phyloP scores from a whole-genome alignment of 139 green algal genomes.

The Monoraphidium neglectum region DNA sequence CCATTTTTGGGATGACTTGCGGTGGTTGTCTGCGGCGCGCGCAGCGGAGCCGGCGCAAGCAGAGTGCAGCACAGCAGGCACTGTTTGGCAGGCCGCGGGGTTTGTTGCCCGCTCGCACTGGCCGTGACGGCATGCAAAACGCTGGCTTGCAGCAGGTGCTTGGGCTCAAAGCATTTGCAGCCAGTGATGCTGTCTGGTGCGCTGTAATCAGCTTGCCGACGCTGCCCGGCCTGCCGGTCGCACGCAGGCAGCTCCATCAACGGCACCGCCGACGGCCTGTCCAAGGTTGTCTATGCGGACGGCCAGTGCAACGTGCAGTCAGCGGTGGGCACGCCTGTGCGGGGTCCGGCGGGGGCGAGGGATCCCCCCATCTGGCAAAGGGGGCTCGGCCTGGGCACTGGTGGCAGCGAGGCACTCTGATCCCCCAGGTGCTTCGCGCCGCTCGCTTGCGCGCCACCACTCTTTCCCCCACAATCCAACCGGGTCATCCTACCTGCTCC shows the following conservation, averaged over 20 bases:
- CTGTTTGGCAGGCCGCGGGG: neutral
- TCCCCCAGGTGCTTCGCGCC: neutral
- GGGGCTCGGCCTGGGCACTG: neutral
- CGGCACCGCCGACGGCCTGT: neutral
- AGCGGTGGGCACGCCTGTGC: neutral
- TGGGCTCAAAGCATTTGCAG: neutral
- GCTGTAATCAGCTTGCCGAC: neutral
- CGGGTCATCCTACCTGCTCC: neutral
- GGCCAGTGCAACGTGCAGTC: conserved; percentile 1
- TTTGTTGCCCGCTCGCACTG: neutral
- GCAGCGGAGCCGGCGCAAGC: neutral
- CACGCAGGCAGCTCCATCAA: neutral
- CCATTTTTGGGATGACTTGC: neutral
- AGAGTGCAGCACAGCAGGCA: neutral
- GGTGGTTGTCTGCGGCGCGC: neutral
- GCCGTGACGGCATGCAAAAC: neutral
- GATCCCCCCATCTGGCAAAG: neutral
- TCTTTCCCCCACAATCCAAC: neutral
- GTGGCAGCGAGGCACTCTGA: neutral
- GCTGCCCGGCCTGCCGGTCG: no score
- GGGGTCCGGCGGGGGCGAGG: neutral
- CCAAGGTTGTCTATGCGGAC: neutral
- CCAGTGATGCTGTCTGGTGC: neutral
- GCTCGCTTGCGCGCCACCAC: neutral
- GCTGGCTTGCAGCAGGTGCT: neutral